A percentile compares a stretch with the other conserved stretches of the same genome.
These are phyloP conservation scores for Mallotus japonicus DNA, from an alignment of 441 rosid genomes.

Conservation along the genomic window DNA sequence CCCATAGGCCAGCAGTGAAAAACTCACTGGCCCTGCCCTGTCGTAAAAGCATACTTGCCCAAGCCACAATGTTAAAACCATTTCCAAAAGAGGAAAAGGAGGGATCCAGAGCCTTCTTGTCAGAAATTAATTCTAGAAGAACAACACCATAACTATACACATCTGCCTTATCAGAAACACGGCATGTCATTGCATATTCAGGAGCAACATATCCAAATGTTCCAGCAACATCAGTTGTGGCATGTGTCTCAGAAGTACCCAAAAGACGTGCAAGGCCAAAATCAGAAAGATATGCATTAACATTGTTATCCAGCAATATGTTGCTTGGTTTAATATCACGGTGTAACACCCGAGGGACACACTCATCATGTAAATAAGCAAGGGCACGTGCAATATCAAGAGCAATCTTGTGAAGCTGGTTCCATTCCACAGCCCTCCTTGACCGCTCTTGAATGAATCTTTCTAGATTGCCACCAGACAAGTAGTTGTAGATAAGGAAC, in stretches of 20 bases:
- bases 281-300: constrained; percentile 53
- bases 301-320: constrained; percentile 46
- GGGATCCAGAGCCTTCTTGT: constrained; percentile 55
- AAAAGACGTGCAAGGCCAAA: constrained; percentile 55
- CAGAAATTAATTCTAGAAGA: constrained; percentile 52
- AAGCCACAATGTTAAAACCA: constrained; percentile 53
- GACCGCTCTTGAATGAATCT: constrained; percentile 51
- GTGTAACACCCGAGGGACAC: constrained; percentile 52
- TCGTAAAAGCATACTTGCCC: constrained; percentile 49
- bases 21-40: constrained; percentile 48
- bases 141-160: constrained; percentile 61
- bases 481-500: constrained; percentile 54
- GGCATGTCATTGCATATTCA: constrained; percentile 60
- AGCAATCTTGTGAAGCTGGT: constrained; percentile 55
- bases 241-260: constrained; percentile 59
- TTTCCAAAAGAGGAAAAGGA: constrained; percentile 53
- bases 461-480: constrained; percentile 60
- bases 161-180: constrained; percentile 58
- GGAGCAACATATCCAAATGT: constrained; percentile 65
- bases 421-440: constrained; percentile 42
- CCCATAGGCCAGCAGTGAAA: constrained; percentile 50
- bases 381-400: constrained; percentile 52
- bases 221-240: constrained; percentile 58
- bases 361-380: constrained; percentile 49
- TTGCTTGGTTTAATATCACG: constrained; percentile 61